Base-by-base conservation (phyloP, 2,329 filamentous ascomycete genomes). In the Zarea fungicola region DNA sequence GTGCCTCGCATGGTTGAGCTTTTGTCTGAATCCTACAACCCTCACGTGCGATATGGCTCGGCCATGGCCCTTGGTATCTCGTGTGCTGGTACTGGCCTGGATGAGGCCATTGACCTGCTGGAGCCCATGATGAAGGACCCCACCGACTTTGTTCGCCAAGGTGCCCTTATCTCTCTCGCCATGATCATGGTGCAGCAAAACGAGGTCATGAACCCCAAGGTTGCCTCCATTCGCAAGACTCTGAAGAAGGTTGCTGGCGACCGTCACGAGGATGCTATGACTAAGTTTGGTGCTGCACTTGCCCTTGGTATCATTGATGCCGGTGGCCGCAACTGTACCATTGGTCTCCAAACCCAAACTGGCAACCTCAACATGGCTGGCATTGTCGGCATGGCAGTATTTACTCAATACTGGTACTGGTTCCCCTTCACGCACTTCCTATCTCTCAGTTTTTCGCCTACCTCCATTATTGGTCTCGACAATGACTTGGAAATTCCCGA, bases 161-260 rank as follows among this genome's bases (percentile, higher is more conserved):
- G 95, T 64, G 92, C 93, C 34, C 76, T 97, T 55, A 97, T 99
- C 59, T 83, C 93, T 3, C 77, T 97, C 50, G 83, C 93, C 52
- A 99, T 99, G 93, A 96, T 99, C 60, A 85, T 99, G 78, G 88
- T 96, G n/a, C 93, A 99, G 71, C 93, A 97, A 67, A 99, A 97
- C 61, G 93, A 99, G 70, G 85, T 86, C 23, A 95, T 96, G 89
- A 99, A 97, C 70, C 91, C 93, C 60, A 96, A 97, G 75, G 92
- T 96, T 41, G 82, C 84, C 19, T 80, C 84, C 2, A 91, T 97
- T 56, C 85, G 93, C 60, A 96, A 96, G 75, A 91, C 88, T 3
- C 81, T 99, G 53, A 86, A 89, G 73, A 97, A 96, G 77, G 89
- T 96, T 50, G 84, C 97, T 21, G 83, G 87, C 32, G 93, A 99